Conservation (phyloP, 139 green algal species). For the Chlamydomonas incerta region DNA sequence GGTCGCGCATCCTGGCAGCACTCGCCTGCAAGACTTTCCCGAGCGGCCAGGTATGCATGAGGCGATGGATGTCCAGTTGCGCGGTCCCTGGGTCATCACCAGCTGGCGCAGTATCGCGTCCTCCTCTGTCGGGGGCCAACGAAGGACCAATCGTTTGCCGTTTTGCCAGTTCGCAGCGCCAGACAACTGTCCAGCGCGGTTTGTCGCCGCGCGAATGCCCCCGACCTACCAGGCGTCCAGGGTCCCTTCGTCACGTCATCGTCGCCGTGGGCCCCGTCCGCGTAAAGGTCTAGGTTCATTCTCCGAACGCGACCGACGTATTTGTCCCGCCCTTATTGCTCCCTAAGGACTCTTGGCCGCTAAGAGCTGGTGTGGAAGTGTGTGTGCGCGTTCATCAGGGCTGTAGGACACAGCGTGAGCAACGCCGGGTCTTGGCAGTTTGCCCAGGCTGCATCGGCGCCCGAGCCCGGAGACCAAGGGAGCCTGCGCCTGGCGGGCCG, state of each 20-base stretch:
- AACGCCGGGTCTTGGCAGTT: too few species aligned
- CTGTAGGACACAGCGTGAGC: too few species aligned
- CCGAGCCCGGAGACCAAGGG: too few species aligned
- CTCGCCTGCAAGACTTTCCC: conserved; percentile 75
- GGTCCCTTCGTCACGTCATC: conserved; percentile 36
- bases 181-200: not conserved
- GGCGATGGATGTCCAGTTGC: conserved; percentile 76
- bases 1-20: too few species aligned
- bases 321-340: not conserved
- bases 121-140: conserved; percentile 62
- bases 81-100: conserved; percentile 72
- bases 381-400: too few species aligned
- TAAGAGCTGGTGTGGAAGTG: too few species aligned
- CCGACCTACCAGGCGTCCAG: conserved; percentile 29
- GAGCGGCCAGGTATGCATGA: conserved; percentile 65
- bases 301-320: not conserved
- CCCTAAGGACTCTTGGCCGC: too few species aligned
- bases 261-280: conserved; percentile 9
- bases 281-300: conserved; percentile 16
- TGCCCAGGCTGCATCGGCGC: too few species aligned
- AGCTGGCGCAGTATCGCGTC: conserved; percentile 69
- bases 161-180: not conserved
- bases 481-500: too few species aligned
- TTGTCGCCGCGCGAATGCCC: not conserved
- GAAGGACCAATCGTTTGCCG: not conserved